Evolutionary conservation across 257 asterid genomes (phyloP).

Genomic region (Pogostemon cablin): DNA sequence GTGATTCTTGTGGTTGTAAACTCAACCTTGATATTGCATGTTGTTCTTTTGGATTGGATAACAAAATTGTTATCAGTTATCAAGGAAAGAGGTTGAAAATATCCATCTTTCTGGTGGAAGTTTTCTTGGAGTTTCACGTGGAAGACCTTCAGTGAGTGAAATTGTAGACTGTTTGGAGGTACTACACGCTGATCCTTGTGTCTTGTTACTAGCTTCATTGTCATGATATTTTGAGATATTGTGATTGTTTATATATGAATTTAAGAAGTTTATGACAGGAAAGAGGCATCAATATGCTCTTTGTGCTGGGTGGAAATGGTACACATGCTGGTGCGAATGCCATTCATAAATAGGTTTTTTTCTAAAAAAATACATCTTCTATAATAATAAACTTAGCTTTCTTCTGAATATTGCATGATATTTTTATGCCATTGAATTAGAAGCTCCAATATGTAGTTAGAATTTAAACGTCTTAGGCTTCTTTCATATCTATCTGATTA

Average conservation of each 20-base stretch:
- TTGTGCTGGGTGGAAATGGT: slow-evolving; percentile 97
- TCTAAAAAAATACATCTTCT: slow-evolving; percentile 23
- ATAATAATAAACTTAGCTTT: slow-evolving; percentile 8
- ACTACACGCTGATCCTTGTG: slow-evolving; percentile 11
- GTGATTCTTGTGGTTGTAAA: slow-evolving; percentile 13
- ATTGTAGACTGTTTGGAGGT: slow-evolving; percentile 94
- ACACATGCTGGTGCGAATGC: slow-evolving; percentile 99
- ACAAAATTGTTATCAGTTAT: slow-evolving; percentile 50
- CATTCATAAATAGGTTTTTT: slow-evolving; percentile 84
- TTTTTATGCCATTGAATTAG: slow-evolving; percentile 13
- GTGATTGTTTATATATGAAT: slow-evolving; percentile 27
- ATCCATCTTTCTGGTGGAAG: slow-evolving; percentile 98
- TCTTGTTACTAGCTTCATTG: slow-evolving; percentile 16
- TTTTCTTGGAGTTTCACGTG: slow-evolving; percentile 96
- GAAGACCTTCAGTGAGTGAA: slow-evolving; percentile 80
- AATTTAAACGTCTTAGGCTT: slow-evolving; percentile 8
- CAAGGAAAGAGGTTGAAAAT: slow-evolving; percentile 89
- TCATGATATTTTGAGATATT: slow-evolving; percentile 3
- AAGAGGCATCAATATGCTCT: slow-evolving; percentile 92
- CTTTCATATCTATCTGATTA: not conserved
- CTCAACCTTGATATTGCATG: slow-evolving; percentile 16
- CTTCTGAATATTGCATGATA: not conserved
- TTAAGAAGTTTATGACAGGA: slow-evolving; percentile 55
- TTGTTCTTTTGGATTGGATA: slow-evolving; percentile 12
- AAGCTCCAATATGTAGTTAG: slow-evolving; percentile 20